A percentile compares a stretch with the other conserved stretches of the same genome.
These are phyloP conservation scores for Fonsecaea pedrosoi DNA, from an alignment of 2,329 filamentous ascomycete species.

Conservation along the genomic window DNA sequence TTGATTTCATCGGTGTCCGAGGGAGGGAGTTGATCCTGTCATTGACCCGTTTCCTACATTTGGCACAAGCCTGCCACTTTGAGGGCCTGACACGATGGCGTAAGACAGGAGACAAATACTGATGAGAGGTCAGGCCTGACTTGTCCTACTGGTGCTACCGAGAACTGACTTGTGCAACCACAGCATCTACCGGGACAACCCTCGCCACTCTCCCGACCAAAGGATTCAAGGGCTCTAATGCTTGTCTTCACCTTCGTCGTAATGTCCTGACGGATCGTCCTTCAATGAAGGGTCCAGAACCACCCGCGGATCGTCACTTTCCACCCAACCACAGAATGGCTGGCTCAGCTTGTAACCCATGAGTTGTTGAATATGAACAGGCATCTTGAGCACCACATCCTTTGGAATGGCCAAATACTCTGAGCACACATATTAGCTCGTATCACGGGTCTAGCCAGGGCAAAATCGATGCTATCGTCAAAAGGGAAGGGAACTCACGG, in stretches of 20 bases:
- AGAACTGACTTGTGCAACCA: background rate
- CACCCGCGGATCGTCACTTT: constrained; percentile 36
- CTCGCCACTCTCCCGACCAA: background rate
- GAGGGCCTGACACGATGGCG: background rate
- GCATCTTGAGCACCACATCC: constrained; percentile 36
- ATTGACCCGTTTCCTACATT: background rate
- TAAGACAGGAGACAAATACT: background rate
- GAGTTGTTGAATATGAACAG: constrained; percentile 36
- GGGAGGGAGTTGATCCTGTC: background rate
- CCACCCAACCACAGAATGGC: constrained; percentile 36
- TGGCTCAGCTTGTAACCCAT: constrained; percentile 41
- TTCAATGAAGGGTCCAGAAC: constrained; percentile 29
- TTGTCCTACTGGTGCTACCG: background rate
- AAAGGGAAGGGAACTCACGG: background rate
- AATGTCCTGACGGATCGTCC: constrained; percentile 29
- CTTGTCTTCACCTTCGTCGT: constrained; percentile 23
- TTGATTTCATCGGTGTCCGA: no score
- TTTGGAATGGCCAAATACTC: constrained; percentile 40
- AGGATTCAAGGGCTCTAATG: background rate
- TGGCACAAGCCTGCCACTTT: background rate
- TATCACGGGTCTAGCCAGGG: background rate
- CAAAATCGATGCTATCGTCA: background rate
- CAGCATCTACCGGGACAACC: background rate
- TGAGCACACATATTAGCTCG: constrained; percentile 20
- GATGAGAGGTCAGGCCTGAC: background rate